Conservation (phyloP, 768 basidiomycete species). For the Dioszegia hungarica region DNA sequence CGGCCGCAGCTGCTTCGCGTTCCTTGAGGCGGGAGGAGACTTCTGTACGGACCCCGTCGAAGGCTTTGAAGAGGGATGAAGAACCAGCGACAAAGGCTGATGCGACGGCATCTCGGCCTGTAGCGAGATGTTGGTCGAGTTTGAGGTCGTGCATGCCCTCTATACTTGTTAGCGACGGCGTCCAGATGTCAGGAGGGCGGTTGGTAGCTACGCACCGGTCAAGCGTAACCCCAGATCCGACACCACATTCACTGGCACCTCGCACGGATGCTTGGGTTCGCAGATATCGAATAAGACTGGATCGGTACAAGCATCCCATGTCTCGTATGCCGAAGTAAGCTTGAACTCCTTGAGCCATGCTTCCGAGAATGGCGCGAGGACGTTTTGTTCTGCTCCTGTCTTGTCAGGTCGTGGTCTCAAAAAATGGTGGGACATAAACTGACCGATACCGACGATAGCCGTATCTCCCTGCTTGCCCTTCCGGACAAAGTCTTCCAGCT, state of each 20-base stretch:
- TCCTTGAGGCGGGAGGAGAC: slow-evolving; percentile 37
- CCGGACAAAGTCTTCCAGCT: slow-evolving; percentile 77
- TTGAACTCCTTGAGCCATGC: slow-evolving; percentile 85
- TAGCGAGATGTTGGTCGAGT: slow-evolving; percentile 86
- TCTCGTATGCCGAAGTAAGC: slow-evolving; percentile 75
- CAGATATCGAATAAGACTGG: slow-evolving; percentile 90
- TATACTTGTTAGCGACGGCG: not conserved
- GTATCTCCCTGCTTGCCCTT: slow-evolving; percentile 61
- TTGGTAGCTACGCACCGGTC: too few species aligned
- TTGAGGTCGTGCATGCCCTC: slow-evolving; percentile 93
- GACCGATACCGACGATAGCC: slow-evolving; percentile 48
- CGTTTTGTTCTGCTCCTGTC: slow-evolving; percentile 22
- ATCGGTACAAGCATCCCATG: slow-evolving; percentile 89
- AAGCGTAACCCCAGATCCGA: slow-evolving; percentile 87
- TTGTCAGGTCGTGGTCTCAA: not conserved
- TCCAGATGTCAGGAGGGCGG: not conserved
- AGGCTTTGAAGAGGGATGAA: slow-evolving; percentile 77
- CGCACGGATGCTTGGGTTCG: slow-evolving; percentile 95
- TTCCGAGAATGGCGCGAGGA: slow-evolving; percentile 70
- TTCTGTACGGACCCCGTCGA: slow-evolving; percentile 73
- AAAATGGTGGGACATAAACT: not conserved
- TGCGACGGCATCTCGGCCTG: slow-evolving; percentile 81
- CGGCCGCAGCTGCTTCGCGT: slow-evolving; percentile 21
- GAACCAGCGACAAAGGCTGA: slow-evolving; percentile 58
- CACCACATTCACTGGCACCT: slow-evolving; percentile 80